phyloP scores from a whole-genome alignment of 257 asterid species.

The Jaltomata sinuosa region DNA sequence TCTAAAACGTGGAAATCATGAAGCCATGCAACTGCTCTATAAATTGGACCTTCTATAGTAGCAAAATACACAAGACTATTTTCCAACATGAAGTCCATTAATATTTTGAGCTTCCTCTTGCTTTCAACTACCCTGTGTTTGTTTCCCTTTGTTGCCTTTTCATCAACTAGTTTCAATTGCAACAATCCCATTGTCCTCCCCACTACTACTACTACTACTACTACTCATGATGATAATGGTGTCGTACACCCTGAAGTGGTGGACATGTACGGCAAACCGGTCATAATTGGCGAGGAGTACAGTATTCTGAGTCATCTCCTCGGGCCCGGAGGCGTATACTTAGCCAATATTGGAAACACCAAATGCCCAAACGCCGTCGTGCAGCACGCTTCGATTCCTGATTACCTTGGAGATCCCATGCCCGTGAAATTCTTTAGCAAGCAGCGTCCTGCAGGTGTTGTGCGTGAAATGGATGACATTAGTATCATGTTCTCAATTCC shows the following conservation, averaged over 20 bases:
- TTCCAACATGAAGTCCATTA: not conserved
- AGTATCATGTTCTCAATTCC: no score
- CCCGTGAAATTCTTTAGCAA: no score
- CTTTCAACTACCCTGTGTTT: not conserved
- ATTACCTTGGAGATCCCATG: no score
- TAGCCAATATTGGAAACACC: no score
- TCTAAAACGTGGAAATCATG: no score
- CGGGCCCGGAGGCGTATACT: not conserved
- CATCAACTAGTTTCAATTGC: not conserved
- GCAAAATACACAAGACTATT: no score
- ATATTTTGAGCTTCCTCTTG: not conserved
- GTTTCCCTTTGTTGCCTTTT: not conserved
- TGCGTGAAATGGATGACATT: no score
- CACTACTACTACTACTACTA: not conserved
- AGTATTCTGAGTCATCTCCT: not conserved
- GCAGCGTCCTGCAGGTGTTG: accelerated
- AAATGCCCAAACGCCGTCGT: not conserved
- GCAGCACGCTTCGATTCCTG: not conserved
- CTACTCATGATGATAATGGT: no score
- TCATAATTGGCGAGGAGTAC: not conserved
- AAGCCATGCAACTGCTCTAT: no score
- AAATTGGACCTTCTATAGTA: no score
- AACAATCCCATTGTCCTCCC: not conserved
- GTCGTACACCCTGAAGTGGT: not conserved
- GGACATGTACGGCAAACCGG: not conserved